These are phyloP conservation scores for Bipolaris cookei DNA, from an alignment of 2,329 filamentous ascomycete genomes.

Conservation along the genomic window DNA sequence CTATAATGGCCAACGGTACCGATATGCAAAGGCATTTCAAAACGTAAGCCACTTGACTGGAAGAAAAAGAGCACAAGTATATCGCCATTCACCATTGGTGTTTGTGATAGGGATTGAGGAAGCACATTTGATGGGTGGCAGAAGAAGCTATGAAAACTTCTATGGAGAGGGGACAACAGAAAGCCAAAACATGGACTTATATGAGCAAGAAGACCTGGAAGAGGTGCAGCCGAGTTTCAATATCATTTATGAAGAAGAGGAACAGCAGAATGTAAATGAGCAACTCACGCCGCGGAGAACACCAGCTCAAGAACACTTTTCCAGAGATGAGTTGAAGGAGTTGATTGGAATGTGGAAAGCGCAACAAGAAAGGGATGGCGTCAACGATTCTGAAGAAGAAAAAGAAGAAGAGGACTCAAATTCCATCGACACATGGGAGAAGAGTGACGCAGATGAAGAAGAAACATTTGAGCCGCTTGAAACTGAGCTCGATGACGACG, in stretches of 20 bases:
- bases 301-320: background rate
- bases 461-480: background rate
- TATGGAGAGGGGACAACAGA: background rate
- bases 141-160: background rate
- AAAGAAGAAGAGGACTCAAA: background rate
- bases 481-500: background rate
- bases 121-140: conserved; percentile 1
- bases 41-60: background rate
- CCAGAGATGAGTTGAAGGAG: background rate
- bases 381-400: background rate
- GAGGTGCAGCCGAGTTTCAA: background rate
- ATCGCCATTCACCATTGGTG: conserved; percentile 4
- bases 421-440: conserved; percentile 2
- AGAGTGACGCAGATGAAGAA: background rate
- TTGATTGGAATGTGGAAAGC: conserved; percentile 3
- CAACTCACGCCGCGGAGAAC: background rate
- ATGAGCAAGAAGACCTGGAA: background rate
- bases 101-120: conserved; percentile 5
- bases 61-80: background rate
- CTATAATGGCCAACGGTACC: background rate
- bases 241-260: background rate
- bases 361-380: background rate
- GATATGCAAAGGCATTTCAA: conserved; percentile 11
- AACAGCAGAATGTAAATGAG: background rate
- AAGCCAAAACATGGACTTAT: background rate